These are phyloP conservation scores for Solanum tarapatanum DNA, from an alignment of 257 asterid genomes.

Conservation along the genomic window DNA sequence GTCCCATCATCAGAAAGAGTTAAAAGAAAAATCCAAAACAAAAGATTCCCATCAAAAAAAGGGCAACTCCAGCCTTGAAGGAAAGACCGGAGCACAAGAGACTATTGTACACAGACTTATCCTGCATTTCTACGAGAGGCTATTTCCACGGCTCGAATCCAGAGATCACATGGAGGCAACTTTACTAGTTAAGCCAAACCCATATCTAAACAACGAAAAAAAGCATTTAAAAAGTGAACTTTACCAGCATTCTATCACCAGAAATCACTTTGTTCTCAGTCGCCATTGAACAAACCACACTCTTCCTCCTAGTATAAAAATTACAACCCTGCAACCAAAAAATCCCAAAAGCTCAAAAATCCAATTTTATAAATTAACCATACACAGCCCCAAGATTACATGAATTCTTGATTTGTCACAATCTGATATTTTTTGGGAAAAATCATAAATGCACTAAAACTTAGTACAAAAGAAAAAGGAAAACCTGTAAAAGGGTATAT, in stretches of 20 bases:
- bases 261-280: conserved; percentile 35
- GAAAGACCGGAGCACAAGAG: background rate
- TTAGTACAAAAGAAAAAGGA: background rate
- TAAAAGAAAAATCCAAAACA: background rate
- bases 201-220: background rate
- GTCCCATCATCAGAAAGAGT: background rate
- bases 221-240: background rate
- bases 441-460: background rate
- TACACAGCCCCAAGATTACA: background rate
- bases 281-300: conserved; percentile 31
- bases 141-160: background rate
- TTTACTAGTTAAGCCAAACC: background rate
- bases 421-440: background rate
- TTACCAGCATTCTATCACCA: conserved; percentile 77
- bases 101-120: background rate
- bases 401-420: background rate
- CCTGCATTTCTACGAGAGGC: background rate
- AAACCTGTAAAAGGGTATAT: background rate
- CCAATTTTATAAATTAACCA: background rate
- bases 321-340: background rate
- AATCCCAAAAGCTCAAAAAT: background rate
- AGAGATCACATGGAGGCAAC: background rate
- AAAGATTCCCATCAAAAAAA: background rate
- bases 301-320: conserved; percentile 13
- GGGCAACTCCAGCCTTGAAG: too few species aligned